phyloP scores from a whole-genome alignment of 495 filamentous ascomycete species.

The Halenospora varia region DNA sequence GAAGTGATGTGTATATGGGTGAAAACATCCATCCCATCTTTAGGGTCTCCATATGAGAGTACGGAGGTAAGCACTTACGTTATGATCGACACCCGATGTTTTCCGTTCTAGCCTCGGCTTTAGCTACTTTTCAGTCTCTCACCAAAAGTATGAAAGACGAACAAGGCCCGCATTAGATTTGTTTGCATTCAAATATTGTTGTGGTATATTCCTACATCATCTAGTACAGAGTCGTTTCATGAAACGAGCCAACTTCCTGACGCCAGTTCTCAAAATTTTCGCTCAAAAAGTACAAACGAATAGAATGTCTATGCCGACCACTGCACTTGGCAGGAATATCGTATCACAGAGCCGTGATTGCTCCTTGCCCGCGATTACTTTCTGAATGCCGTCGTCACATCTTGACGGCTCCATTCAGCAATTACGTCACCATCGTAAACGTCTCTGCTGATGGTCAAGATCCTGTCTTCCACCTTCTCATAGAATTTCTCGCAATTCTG shows the following conservation, averaged over 20 bases:
- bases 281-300: slow-evolving; percentile 5
- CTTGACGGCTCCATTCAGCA: slow-evolving; percentile 50
- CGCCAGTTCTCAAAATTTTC: not conserved
- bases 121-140: no score
- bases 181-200: not conserved
- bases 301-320: not conserved
- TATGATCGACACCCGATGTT: slow-evolving; percentile 7
- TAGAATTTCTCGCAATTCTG: slow-evolving; percentile 79
- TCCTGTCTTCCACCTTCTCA: slow-evolving; percentile 65
- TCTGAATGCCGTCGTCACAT: slow-evolving; percentile 48
- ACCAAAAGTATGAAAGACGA: no score
- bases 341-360: not conserved
- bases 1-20: no score
- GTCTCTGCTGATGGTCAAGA: slow-evolving; percentile 55
- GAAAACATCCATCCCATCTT: no score
- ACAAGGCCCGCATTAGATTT: not conserved
- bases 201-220: slow-evolving; percentile 7
- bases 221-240: not conserved
- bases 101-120: slow-evolving; percentile 11
- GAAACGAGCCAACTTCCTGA: not conserved
- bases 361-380: slow-evolving; percentile 7
- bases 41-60: no score
- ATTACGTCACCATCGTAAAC: slow-evolving; percentile 52
- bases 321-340: not conserved
- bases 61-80: not conserved